Evolutionary conservation across 2,329 filamentous ascomycete species (phyloP).

Genomic region (Botrytis byssoidea): DNA sequence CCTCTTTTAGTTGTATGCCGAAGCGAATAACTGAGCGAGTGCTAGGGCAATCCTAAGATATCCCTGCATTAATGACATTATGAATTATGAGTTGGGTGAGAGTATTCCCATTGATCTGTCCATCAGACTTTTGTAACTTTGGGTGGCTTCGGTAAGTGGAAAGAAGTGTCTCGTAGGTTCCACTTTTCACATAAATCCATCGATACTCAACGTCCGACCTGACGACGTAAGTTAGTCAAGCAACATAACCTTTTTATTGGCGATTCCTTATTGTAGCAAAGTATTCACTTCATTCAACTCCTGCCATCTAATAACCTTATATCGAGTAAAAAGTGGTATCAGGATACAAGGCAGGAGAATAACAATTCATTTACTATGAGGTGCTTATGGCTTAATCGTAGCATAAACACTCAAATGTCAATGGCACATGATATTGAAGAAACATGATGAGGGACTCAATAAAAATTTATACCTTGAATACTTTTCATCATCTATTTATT

Average conservation of each 20-base stretch:
- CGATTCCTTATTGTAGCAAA: neutral
- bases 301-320: conserved; percentile 70
- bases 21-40: conserved; percentile 62
- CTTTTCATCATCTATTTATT: neutral
- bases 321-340: conserved; percentile 50
- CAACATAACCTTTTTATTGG: neutral
- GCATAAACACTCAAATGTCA: conserved; percentile 29
- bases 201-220: neutral
- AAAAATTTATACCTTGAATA: neutral
- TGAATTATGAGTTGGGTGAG: neutral
- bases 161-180: neutral
- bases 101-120: neutral
- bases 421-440: conserved; percentile 20
- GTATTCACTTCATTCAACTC: conserved; percentile 44
- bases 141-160: neutral
- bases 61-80: neutral
- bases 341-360: conserved; percentile 73
- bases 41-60: conserved; percentile 42
- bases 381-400: conserved; percentile 36
- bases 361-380: conserved; percentile 46
- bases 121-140: neutral
- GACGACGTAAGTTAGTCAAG: neutral
- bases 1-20: conserved; percentile 62
- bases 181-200: neutral
- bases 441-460: neutral